Evolutionary conservation across 352 stramenopile genomes (phyloP).

Genomic region (Achlya hypogyna): DNA sequence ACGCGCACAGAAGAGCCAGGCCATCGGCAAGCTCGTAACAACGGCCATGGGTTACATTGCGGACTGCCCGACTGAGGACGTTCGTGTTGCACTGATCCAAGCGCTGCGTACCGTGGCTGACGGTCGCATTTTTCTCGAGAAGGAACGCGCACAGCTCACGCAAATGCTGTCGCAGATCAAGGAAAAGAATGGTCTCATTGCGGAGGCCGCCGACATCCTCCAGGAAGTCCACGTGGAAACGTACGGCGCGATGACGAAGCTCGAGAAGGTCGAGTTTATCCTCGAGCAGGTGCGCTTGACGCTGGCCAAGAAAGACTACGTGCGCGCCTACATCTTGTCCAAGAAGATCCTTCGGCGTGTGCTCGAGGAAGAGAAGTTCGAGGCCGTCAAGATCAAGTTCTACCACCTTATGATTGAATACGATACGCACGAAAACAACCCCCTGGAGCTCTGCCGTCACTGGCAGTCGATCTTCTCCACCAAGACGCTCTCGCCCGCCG

Average conservation of each 20-base stretch:
- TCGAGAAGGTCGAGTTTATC: slow-evolving; percentile 99
- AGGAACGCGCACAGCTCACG: slow-evolving; percentile 90
- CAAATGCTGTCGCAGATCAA: slow-evolving; percentile 89
- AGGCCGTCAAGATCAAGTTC: slow-evolving; percentile 94
- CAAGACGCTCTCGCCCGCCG: slow-evolving; percentile 51
- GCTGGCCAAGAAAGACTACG: slow-evolving; percentile 95
- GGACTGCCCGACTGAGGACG: slow-evolving; percentile 68
- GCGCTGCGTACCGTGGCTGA: slow-evolving; percentile 91
- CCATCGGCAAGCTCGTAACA: slow-evolving; percentile 79
- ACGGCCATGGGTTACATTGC: slow-evolving; percentile 72
- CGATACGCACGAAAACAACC: slow-evolving; percentile 93
- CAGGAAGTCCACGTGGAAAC: slow-evolving; percentile 98
- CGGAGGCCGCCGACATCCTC: slow-evolving; percentile 89
- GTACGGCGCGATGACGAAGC: slow-evolving; percentile 96
- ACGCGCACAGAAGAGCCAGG: slow-evolving; percentile 79
- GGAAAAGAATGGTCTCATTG: slow-evolving; percentile 88
- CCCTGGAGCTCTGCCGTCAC: slow-evolving; percentile 88
- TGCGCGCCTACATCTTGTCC: slow-evolving; percentile 92
- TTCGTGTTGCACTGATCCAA: slow-evolving; percentile 90
- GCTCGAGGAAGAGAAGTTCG: slow-evolving; percentile 75
- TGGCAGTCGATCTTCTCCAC: slow-evolving; percentile 81
- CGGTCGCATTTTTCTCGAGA: slow-evolving; percentile 98
- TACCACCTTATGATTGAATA: slow-evolving; percentile 95
- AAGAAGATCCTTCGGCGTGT: slow-evolving; percentile 95
- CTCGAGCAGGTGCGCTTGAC: slow-evolving; percentile 96